phyloP scores from a whole-genome alignment of 2,329 filamentous ascomycete genomes.

The Grosmannia penicillata region DNA sequence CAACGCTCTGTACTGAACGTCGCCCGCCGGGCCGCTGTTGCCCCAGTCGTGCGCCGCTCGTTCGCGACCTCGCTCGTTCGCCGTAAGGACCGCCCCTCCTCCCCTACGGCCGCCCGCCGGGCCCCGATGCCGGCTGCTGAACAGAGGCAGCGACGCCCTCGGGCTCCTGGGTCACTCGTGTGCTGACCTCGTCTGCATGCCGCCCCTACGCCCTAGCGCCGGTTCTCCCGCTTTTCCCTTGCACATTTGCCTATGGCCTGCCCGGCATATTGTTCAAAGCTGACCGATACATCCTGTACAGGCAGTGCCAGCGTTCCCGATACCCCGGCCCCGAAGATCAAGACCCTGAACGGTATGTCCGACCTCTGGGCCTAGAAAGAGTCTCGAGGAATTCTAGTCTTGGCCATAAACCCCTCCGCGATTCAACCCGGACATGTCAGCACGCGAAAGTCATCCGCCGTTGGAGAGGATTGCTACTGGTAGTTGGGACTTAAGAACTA shows the following conservation, averaged over 20 bases:
- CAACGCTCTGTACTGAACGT: conserved; percentile 46
- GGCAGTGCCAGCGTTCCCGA: conserved; percentile 8
- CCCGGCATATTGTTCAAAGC: too few relatives aligned
- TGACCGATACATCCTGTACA: too few relatives aligned
- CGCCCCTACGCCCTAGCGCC: too few relatives aligned
- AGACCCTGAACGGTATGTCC: conserved; percentile 29
- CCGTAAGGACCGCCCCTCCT: conserved; percentile 29
- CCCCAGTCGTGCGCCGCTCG: conserved; percentile 39
- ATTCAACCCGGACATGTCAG: too few relatives aligned
- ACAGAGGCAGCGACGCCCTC: neutral
- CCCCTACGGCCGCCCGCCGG: neutral
- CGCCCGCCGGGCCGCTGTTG: conserved; percentile 43
- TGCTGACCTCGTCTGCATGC: too few relatives aligned
- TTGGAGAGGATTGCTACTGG: too few relatives aligned
- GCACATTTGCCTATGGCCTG: too few relatives aligned
- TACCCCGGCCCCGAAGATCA: conserved; percentile 18
- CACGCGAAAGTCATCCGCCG: too few relatives aligned
- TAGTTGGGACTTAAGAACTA: too few relatives aligned
- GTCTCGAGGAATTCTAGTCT: neutral
- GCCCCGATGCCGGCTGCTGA: neutral
- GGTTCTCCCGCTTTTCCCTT: too few relatives aligned
- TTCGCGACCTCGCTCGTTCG: conserved; percentile 46
- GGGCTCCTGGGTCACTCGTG: too few relatives aligned
- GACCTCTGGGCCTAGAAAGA: neutral
- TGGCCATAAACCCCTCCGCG: too few relatives aligned